Percentiles rank a stretch among this genome's conserved stretches.
phyloP scores from a whole-genome alignment of 140 eudicot species.

The Flaveria floridana region DNA sequence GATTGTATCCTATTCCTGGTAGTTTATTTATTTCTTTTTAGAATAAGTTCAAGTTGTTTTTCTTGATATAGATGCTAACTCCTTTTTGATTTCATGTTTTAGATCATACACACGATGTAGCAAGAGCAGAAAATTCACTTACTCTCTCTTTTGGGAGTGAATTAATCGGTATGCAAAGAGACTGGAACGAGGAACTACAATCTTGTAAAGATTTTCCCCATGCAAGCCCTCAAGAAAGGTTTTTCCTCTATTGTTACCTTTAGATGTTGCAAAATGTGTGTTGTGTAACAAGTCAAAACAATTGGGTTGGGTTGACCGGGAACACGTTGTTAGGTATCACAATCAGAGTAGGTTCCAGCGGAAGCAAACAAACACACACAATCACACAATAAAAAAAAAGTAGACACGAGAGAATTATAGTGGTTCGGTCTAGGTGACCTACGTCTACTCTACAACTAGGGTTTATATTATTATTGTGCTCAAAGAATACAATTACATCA shows the following conservation, averaged over 20 bases:
- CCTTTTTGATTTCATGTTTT: conserved; percentile 6
- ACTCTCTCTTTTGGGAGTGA: conserved; percentile 97
- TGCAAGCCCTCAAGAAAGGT: conserved; percentile 86
- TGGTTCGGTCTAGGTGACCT: no score
- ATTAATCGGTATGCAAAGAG: conserved; percentile 98
- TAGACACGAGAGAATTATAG: no score
- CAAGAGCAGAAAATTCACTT: conserved; percentile 85
- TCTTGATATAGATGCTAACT: neutral
- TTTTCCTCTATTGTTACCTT: conserved; percentile 16
- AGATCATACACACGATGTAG: conserved; percentile 95
- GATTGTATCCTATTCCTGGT: conserved; percentile 83
- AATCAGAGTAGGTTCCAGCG: no score
- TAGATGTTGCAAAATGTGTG: neutral
- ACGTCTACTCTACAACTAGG: no score
- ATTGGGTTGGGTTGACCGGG: neutral
- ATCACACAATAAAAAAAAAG: no score
- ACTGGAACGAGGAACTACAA: conserved; percentile 98
- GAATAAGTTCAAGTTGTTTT: conserved; percentile 11
- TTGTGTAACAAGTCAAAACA: conserved; percentile 21
- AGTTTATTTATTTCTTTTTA: conserved; percentile 18
- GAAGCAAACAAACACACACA: no score
- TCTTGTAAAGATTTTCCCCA: conserved; percentile 98
- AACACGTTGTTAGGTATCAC: neutral
- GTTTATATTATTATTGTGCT: no score
- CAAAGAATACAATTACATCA: no score